Conservation (phyloP, 805 yeast genomes). For the Ogataea degrootiae region DNA sequence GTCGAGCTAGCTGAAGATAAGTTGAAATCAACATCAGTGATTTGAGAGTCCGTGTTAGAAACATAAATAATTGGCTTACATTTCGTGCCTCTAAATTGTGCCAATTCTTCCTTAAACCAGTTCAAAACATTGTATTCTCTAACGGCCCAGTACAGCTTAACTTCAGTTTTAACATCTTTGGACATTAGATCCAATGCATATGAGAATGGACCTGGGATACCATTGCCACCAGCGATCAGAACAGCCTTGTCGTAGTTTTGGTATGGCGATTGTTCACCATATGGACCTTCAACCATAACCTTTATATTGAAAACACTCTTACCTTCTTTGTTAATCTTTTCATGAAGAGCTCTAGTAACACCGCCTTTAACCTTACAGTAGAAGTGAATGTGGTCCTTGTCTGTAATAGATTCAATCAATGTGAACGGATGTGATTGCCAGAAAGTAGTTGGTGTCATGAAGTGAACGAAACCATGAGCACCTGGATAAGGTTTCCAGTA, state of each 20-base stretch:
- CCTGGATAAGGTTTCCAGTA: conserved; percentile 54
- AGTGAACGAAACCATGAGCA: conserved; percentile 54
- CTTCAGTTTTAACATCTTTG: conserved; percentile 28
- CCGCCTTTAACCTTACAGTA: conserved; percentile 55
- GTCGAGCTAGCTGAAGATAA: conserved; percentile 1
- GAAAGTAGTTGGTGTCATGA: conserved; percentile 45
- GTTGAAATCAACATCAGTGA: conserved; percentile 8
- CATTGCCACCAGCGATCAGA: conserved; percentile 70
- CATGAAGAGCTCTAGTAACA: conserved; percentile 41
- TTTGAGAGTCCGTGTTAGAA: conserved; percentile 29
- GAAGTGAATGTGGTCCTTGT: conserved; percentile 35
- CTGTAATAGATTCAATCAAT: conserved; percentile 33
- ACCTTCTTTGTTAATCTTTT: conserved; percentile 24
- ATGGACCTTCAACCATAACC: conserved; percentile 70
- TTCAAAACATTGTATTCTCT: conserved; percentile 46
- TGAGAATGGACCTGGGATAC: conserved; percentile 56
- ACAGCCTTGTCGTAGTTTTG: conserved; percentile 49
- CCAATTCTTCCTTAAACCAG: conserved; percentile 45
- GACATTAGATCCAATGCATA: conserved; percentile 34
- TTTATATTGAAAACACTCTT: conserved; percentile 36
- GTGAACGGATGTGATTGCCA: conserved; percentile 63
- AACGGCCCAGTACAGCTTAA: conserved; percentile 60
- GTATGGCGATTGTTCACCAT: conserved; percentile 53
- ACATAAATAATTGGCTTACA: conserved; percentile 39
- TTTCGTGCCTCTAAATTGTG: conserved; percentile 28